Evolutionary conservation across 108 stramenopile species (phyloP).

Genomic region (Poteriospumella lacustris): DNA sequence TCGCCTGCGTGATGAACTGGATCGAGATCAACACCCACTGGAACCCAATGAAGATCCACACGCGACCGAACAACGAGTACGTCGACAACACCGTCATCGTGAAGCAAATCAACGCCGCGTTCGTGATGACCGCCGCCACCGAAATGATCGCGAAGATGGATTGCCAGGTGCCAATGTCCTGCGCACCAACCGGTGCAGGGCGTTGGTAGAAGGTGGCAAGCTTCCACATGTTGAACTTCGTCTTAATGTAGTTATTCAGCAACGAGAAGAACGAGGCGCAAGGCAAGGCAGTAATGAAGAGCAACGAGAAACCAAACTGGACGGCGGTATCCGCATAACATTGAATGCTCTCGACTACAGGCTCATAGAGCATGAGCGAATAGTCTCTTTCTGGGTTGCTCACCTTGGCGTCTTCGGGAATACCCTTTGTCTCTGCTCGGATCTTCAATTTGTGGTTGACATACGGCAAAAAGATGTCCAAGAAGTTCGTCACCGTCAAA

Average conservation of each 20-base stretch:
- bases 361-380: not conserved
- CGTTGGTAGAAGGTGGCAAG: conserved; percentile 13
- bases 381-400: not conserved
- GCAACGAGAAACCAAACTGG: conserved; percentile 9
- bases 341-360: not conserved
- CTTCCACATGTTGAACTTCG: conserved; percentile 8
- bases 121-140: conserved; percentile 84
- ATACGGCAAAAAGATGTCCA: not conserved
- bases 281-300: conserved; percentile 14
- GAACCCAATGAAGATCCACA: conserved; percentile 52
- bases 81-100: conserved; percentile 59
- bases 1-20: conserved; percentile 39
- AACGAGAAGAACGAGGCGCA: not conserved
- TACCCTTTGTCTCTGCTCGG: not conserved
- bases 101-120: conserved; percentile 85
- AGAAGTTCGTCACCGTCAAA: not conserved
- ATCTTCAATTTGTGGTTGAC: not conserved
- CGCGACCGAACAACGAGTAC: not conserved
- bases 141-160: conserved; percentile 89
- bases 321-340: conserved; percentile 1
- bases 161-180: conserved; percentile 88
- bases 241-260: conserved; percentile 20
- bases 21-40: conserved; percentile 40
- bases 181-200: conserved; percentile 54
- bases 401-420: not conserved